These are phyloP conservation scores for Tolypocladium paradoxum DNA, from an alignment of 2,329 filamentous ascomycete genomes.

Conservation along the genomic window DNA sequence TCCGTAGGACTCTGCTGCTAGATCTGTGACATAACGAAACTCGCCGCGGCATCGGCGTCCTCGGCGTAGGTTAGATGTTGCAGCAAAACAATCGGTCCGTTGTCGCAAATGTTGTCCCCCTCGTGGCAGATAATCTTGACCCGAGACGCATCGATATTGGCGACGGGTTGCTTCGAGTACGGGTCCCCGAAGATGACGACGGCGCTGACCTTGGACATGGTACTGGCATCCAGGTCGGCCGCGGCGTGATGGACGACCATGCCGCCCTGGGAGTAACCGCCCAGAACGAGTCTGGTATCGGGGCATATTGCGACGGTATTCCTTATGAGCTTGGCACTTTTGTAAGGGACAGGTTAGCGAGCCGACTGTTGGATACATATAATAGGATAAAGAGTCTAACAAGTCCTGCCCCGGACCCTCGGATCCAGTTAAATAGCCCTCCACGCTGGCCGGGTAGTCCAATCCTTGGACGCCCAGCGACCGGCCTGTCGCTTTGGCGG, in stretches of 20 bases:
- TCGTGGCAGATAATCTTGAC: conserved; percentile 14
- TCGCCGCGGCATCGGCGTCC: conserved; percentile 12
- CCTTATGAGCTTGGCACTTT: conserved; percentile 21
- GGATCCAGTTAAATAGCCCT: conserved; percentile 13
- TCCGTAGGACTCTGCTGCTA: not conserved
- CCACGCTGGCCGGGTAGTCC: conserved; percentile 15
- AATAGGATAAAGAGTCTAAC: conserved; percentile 7
- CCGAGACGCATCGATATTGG: conserved; percentile 10
- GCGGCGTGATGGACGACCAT: conserved; percentile 16
- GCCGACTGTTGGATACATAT: not conserved
- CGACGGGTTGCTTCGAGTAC: conserved; percentile 9
- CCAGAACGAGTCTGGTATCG: conserved; percentile 12
- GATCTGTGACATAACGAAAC: conserved; percentile 9
- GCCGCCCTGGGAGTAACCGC: conserved; percentile 18
- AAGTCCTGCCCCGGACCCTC: conserved; percentile 10
- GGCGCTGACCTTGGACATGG: conserved; percentile 15
- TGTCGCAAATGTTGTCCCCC: conserved; percentile 18
- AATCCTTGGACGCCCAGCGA: conserved; percentile 16
- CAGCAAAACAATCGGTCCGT: conserved; percentile 14
- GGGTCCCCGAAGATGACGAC: conserved; percentile 22
- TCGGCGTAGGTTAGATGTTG: conserved; percentile 16
- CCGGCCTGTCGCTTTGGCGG: conserved; percentile 1
- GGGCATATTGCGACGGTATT: conserved; percentile 17
- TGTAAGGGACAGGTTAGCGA: not conserved
- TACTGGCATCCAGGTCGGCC: conserved; percentile 8